Evolutionary conservation across 1,284 basidiomycete species (phyloP).

Genomic region (Coriolopsis trogii): DNA sequence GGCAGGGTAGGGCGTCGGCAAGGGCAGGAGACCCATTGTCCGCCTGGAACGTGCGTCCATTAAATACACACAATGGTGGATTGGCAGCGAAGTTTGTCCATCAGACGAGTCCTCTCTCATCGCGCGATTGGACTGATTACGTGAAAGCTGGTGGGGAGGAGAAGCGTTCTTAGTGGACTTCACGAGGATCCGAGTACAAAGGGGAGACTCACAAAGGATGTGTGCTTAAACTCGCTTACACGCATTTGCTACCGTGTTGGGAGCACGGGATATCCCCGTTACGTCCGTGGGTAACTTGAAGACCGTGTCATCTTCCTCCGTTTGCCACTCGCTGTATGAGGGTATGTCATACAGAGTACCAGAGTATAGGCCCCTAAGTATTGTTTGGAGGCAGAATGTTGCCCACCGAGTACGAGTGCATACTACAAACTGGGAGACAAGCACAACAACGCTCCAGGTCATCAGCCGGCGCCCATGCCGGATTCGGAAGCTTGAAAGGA

Average conservation of each 20-base stretch:
- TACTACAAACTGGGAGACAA: no score
- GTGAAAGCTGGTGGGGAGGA: neutral
- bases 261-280: conserved; percentile 25
- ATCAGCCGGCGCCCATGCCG: neutral
- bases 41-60: conserved; percentile 8
- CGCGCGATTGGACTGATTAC: neutral
- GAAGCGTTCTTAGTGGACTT: neutral
- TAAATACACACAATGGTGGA: conserved; percentile 19
- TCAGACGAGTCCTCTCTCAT: conserved; percentile 6
- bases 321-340: no score
- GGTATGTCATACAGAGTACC: no score
- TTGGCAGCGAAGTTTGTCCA: conserved; percentile 3
- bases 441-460: no score
- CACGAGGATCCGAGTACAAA: conserved; percentile 16
- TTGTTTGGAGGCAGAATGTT: no score
- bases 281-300: conserved; percentile 15
- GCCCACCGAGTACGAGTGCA: no score
- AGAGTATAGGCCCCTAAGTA: no score
- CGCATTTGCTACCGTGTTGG: conserved; percentile 1
- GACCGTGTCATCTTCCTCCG: neutral
- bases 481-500: conserved; percentile 17
- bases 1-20: neutral
- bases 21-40: conserved; percentile 14
- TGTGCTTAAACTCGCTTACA: conserved; percentile 13
- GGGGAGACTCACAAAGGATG: conserved; percentile 21